Evolutionary conservation across 2,329 filamentous ascomycete species (phyloP), one percentile per base, ranked within the genome.

Genomic region (Trichophyton simii): DNA sequence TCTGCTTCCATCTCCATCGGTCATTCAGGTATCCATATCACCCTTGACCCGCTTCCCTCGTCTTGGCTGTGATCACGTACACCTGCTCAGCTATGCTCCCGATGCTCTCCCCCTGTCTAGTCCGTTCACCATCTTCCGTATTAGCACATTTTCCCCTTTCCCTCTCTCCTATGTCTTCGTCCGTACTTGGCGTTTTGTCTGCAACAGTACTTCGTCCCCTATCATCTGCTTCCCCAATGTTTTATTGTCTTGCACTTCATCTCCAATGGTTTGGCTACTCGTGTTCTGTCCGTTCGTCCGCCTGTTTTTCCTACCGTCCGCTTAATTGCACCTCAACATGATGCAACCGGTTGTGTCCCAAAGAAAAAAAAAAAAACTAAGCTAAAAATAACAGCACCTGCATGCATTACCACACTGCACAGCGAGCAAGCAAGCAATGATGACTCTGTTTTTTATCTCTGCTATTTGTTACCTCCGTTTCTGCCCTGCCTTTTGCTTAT

Each of bases 391-490:
- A 54, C 50, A 54, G 22, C 50, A 54, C 28, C 41, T 54, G 50
- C 50, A 54, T 54, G 50, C 50, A 54, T 31, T 28, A 54, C 34
- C 9, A 38, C 15, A 54, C 50, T 34, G 25, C 50, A 54, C 50
- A 54, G 50, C 50, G 50, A 54, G 50, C 50, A 54, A 54, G 50
- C 50, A 54, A 54, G 50, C 50, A 54, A 54, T 54, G 28, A 54
- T 34, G 50, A 54, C 28, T 54, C 50, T 34, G 50, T 54, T 54
- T 34, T 50, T 20, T 22, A 18, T 48, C 1, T 7, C 28, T 38
- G 2, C 9, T 38, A 3, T 38, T 38, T 38, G 2, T 13, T 38
- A 3, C 34, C 34, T 38, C 34, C 11, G 34, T 38, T 38, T 38
- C 34, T 38, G 34, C 34, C 34, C 34, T 38, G 34, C 34, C 11